Evolutionary conservation across 129 eudicot species (phyloP), one percentile per base, ranked within the genome.

Genomic region (Centella asiatica): DNA sequence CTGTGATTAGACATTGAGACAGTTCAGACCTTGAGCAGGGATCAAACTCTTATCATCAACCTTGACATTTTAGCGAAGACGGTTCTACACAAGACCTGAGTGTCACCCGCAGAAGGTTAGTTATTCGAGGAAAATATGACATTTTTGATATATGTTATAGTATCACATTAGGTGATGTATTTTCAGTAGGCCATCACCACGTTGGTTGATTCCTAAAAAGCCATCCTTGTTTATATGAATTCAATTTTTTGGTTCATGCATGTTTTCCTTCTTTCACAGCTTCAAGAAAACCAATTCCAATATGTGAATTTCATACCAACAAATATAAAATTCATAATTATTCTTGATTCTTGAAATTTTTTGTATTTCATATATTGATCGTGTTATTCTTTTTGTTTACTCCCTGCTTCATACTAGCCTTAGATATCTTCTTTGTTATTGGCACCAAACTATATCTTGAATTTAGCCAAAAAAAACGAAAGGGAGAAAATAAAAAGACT

Each of bases 1-100:
- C 99, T 1, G 99, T 87, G 36, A 83, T 93, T 73, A 65, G 81
- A 52, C 81, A 69, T 60, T 76, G 79, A 4, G 62, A 59, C 50
- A 75, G 79, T 57, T 54, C 75, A 1, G 85, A 79, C 34, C 81
- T 65, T 9, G 86, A 84, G 64, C 94, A 73, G 45, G 69, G 72
- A 13, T 61, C 66, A 0, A 75, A 70, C 74, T 72, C 94, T 34
- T 81, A 77, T 68, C 75, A 68, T 65, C 85, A 77, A 65, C 95
- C 84, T 45, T 71, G 65, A 63, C 23, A 44, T 24, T 39, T 44
- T 55, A 6, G 9, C 31, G 18, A 9, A 4, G 17, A 6, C 19
- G 40, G n/a, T 9, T 22, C 10, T 17, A 50, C 20, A 60, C 39
- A 34, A 34, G 5, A 34, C 39, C 39, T 34, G 8, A 51, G 57